Evolutionary conservation across 768 basidiomycete species (phyloP), one percentile per base, ranked within the genome.

Genomic region (Pholiota conissans): DNA sequence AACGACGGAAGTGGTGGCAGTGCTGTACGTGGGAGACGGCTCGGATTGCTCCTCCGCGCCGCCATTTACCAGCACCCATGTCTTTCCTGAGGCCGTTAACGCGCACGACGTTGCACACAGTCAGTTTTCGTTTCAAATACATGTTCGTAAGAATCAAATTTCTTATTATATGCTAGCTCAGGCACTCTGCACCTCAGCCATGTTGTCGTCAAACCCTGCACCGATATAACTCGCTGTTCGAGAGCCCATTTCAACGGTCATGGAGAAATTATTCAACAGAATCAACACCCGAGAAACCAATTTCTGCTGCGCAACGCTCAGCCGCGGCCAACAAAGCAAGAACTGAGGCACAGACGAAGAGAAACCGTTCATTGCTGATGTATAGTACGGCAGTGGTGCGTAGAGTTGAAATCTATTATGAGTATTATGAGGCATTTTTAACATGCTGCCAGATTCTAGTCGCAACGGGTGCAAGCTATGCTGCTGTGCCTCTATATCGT

Each of bases 401-500:
- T 76, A n/a, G n/a, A n/a, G n/a, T n/a, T n/a, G n/a, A n/a, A n/a
- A n/a, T n/a, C n/a, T n/a, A 40, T 42, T 37, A 20, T 47, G 32
- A 20, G 40, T 42, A 22, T 42, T 34, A 14, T 30, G 8, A 26
- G 37, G 42, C 49, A 10, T 4, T 40, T 20, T 22, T 37, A 22
- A 40, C 49, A 29, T 55, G n/a, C 22, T 28, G 16, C 27, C 60
- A 96, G 94, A 85, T 96, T 47, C 73, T 97, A 27, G 65, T 88
- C 27, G 89, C 86, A 2, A 74, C 91, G 3, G 96, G 96, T 14
- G 80, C 89, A 24, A 90, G 95, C n/a, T 99, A 99, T 69, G 97
- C 97, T 10, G 92, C 96, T 34, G 96, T 98, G 0, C 97, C 97
- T 0, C 79, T 98, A 14, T 99, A 99, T 73, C 89, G 97, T 60